Conservation (phyloP, 495 filamentous ascomycete species). For the Cercophora samala region DNA sequence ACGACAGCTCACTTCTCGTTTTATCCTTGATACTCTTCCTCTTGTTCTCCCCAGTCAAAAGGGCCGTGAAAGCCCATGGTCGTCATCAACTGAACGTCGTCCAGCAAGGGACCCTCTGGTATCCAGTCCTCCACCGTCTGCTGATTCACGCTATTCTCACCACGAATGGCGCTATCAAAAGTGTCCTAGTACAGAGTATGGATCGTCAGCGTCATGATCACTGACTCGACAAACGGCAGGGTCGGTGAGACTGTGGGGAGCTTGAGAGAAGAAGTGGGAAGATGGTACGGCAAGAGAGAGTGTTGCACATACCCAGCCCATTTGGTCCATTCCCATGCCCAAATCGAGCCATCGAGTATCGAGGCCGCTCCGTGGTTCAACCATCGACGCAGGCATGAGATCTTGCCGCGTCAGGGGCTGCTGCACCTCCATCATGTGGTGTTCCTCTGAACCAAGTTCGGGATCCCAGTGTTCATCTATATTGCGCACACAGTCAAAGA, state of each 20-base stretch:
- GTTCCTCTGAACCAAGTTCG: background rate
- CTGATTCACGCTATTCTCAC: background rate
- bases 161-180: slow-evolving; percentile 3
- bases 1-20: background rate
- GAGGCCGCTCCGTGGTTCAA: background rate
- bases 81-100: slow-evolving; percentile 6
- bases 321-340: slow-evolving; percentile 4
- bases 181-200: background rate
- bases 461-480: slow-evolving; percentile 3
- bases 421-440: background rate
- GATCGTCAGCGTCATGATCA: background rate
- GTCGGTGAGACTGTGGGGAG: background rate
- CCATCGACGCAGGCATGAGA: background rate
- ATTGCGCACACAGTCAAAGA: background rate
- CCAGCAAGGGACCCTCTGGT: slow-evolving; percentile 1
- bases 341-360: slow-evolving; percentile 5
- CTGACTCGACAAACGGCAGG: background rate
- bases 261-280: background rate
- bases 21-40: background rate
- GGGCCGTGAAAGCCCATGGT: slow-evolving; percentile 7
- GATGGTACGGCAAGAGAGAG: background rate
- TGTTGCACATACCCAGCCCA: slow-evolving; percentile 7
- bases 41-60: background rate
- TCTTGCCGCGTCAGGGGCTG: slow-evolving; percentile 3
- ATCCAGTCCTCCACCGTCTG: slow-evolving; percentile 11